These are phyloP conservation scores for Ustilago esculenta DNA, from an alignment of 1,284 basidiomycete genomes.

Conservation along the genomic window DNA sequence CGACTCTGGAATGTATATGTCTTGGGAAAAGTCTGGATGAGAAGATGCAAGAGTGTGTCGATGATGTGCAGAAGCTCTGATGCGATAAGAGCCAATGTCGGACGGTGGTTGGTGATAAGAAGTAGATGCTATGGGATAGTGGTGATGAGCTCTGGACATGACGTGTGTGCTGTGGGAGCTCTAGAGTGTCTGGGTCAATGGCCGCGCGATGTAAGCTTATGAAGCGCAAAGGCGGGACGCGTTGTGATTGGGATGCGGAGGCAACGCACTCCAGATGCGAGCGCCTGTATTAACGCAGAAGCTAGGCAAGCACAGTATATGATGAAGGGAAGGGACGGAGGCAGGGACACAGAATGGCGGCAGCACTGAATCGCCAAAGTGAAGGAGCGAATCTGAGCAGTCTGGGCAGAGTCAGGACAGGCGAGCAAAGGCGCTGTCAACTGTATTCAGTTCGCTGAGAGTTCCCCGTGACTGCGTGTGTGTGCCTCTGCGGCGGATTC, in stretches of 20 bases:
- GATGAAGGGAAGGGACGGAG: conserved; percentile 1
- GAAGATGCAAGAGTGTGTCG: conserved; percentile 2
- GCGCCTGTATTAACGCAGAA: too few relatives aligned
- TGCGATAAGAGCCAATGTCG: conserved; percentile 1
- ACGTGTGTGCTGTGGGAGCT: conserved; percentile 2
- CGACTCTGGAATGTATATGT: conserved; percentile 45
- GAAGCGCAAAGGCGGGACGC: conserved; percentile 6
- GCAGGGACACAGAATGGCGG: background rate
- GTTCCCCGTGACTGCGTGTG: background rate
- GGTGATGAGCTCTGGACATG: conserved; percentile 30
- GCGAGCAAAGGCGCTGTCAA: too few relatives aligned
- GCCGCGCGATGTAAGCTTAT: conserved; percentile 12
- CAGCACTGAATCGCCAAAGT: background rate
- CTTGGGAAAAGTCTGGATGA: conserved; percentile 31
- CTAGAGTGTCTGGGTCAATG: background rate
- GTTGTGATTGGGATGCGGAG: background rate
- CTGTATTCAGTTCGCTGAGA: conserved; percentile 7
- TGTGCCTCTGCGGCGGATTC: too few relatives aligned
- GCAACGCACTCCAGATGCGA: background rate
- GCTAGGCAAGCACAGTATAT: background rate
- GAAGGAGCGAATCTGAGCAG: background rate
- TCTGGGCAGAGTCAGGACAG: too few relatives aligned
- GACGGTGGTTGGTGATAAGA: conserved; percentile 32
- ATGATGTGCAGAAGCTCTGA: conserved; percentile 7
- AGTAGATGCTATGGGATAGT: conserved; percentile 36